phyloP scores from a whole-genome alignment of 441 rosid genomes.

The Lepidium campestre region DNA sequence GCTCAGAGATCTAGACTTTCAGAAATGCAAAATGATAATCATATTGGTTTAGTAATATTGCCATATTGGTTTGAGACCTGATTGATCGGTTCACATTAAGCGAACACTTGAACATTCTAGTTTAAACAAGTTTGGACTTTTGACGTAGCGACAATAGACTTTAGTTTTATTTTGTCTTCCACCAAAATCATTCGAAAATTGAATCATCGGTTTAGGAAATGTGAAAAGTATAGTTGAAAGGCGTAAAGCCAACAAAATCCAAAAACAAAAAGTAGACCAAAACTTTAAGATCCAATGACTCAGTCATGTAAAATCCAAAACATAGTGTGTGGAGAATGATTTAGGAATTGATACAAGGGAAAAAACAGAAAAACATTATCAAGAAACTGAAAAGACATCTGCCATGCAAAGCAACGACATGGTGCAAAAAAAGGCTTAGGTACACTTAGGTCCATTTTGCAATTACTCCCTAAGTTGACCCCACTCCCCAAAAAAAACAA shows the following conservation, averaged over 20 bases:
- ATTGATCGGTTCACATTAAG: not conserved
- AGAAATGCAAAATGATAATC: not conserved
- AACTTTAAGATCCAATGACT: not conserved
- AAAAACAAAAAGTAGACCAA: not conserved
- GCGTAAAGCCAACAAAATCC: not conserved
- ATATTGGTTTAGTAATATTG: not conserved
- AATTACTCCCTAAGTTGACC: slow-evolving; percentile 20
- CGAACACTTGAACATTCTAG: not conserved
- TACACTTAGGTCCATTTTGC: slow-evolving; percentile 14
- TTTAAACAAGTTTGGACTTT: not conserved
- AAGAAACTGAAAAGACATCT: slow-evolving; percentile 22
- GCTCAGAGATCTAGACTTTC: not conserved
- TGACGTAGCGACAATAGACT: slow-evolving; percentile 7
- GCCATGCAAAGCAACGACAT: slow-evolving; percentile 24
- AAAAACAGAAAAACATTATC: slow-evolving; percentile 16
- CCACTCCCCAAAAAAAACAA: not conserved
- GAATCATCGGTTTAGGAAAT: not conserved
- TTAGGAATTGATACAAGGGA: slow-evolving; percentile 6
- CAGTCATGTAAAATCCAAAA: slow-evolving; percentile 18
- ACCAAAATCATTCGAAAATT: not conserved
- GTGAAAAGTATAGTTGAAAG: not conserved
- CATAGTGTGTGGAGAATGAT: slow-evolving; percentile 1
- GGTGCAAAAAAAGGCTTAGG: slow-evolving; percentile 15
- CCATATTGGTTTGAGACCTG: not conserved
- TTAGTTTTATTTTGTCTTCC: not conserved